Evolutionary conservation across 371 early-diverging fungal species (phyloP), one percentile per base, ranked within the genome.

Genomic region (Syncephalastrum racemosum): DNA sequence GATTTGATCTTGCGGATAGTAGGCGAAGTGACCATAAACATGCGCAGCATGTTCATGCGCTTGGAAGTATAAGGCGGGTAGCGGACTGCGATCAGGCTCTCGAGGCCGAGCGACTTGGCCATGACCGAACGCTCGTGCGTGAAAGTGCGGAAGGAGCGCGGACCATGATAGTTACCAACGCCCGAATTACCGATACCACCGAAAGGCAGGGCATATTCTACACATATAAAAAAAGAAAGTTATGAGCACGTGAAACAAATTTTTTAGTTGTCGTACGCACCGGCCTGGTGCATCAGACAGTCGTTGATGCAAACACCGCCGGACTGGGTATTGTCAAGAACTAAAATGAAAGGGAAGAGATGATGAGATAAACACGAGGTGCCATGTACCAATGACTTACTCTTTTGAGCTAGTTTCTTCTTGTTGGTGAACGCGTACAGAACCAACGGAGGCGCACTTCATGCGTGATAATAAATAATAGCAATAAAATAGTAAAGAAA

Each of bases 161-260:
- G 70, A 57, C 92, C 93, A 40, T 88, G 88, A 70, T 92, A 93
- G 31, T 69, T 69, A 46, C 94, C 94, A 53, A 85, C 70, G 16
- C 94, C 94, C 8, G 87, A 87, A 4, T 80, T 73, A 0, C 93
- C 93, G n/a, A 89, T 79, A 24, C 93, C 94, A 31, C 92, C 92
- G 66, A 92, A 92, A 19, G 94, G 93, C 46, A 87, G 56, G 49
- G 70, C 49, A 23, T 60, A 64, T 64, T 70, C 70, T 63, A 54
- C 6, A 41, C 59, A 53, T 18, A 41, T 39, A 31, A 16, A 41
- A 42, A 39, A 47, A 50, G 10, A 39, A 22, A 45, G 15, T 42
- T 18, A 20, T 16, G n/a, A 46, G 16, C 6, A 46, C 18, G 14
- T 18, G 20, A 44, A 22, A 15, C 14, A 18, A 14, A 12, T 8